Evolutionary conservation across 305 asterid genomes (phyloP).

Genomic region (Stenogyne calaminthoides): DNA sequence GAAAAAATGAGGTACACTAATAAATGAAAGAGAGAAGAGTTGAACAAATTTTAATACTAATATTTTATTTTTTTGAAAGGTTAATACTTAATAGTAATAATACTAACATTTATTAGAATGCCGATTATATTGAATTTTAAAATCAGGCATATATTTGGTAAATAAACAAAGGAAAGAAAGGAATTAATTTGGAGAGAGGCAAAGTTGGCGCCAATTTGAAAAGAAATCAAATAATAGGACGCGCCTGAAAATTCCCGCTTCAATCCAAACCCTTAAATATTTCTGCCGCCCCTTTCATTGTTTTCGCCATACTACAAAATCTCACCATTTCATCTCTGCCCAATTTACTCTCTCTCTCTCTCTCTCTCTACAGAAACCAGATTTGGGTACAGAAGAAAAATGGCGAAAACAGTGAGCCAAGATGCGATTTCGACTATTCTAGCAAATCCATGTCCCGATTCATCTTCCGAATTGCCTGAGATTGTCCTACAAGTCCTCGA

Average conservation of each 20-base stretch:
- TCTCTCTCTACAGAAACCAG: background rate
- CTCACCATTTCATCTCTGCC: background rate
- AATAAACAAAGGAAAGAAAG: too few species aligned
- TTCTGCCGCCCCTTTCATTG: constrained; percentile 35
- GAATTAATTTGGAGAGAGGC: background rate
- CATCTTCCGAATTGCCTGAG: constrained; percentile 63
- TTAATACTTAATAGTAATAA: too few species aligned
- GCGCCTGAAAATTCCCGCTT: constrained; percentile 38
- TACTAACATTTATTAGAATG: too few species aligned
- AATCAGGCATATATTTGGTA: too few species aligned
- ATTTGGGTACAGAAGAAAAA: constrained; percentile 22
- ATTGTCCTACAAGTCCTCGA: constrained; percentile 75
- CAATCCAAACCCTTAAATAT: constrained; percentile 16
- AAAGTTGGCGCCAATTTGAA: constrained; percentile 22
- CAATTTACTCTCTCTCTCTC: background rate
- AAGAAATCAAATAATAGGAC: background rate
- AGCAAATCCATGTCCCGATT: constrained; percentile 76
- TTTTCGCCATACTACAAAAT: constrained; percentile 19
- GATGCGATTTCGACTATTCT: constrained; percentile 67
- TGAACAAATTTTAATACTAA: too few species aligned
- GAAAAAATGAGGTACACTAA: too few species aligned
- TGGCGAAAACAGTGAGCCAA: constrained; percentile 57
- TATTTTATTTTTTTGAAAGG: too few species aligned
- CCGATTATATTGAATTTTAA: too few species aligned
- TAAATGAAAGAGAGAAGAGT: too few species aligned